Evolutionary conservation across 441 rosid genomes (phyloP).

Genomic region (Jatropha multifida): DNA sequence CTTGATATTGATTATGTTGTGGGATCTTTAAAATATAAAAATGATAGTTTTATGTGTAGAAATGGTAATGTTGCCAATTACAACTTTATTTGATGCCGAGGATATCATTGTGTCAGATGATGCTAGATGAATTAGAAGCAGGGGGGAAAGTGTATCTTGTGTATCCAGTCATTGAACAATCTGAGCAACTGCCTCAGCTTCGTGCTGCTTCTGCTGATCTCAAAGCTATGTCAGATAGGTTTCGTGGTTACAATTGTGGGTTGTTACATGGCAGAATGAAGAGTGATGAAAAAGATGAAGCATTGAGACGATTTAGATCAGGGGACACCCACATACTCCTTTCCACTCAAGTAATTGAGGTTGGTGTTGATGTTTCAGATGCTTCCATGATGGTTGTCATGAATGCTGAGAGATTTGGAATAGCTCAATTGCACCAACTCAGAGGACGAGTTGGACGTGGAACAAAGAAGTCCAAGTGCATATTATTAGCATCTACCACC

Average conservation of each 20-base stretch:
- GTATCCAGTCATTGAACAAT: conserved; percentile 85
- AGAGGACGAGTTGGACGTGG: conserved; percentile 93
- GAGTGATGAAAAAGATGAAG: conserved; percentile 77
- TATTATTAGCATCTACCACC: conserved; percentile 53
- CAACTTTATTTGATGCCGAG: conserved; percentile 15
- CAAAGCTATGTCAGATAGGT: conserved; percentile 52
- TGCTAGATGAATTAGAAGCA: conserved; percentile 62
- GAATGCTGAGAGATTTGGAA: conserved; percentile 97
- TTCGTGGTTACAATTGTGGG: conserved; percentile 69
- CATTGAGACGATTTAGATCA: conserved; percentile 64
- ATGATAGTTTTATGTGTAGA: neutral
- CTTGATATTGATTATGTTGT: neutral
- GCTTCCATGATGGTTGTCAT: conserved; percentile 97
- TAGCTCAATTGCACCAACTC: conserved; percentile 92
- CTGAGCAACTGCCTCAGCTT: conserved; percentile 92
- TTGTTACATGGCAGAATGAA: conserved; percentile 89
- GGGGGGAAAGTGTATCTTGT: conserved; percentile 84
- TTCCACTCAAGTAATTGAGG: conserved; percentile 88
- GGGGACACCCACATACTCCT: conserved; percentile 82
- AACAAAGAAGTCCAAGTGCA: conserved; percentile 66
- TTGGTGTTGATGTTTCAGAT: conserved; percentile 93
- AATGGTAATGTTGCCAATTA: neutral
- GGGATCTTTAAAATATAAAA: neutral
- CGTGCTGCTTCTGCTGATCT: conserved; percentile 86
- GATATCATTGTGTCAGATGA: conserved; percentile 54